These are phyloP conservation scores for Firmiana major DNA, from an alignment of 345 rosid species.

Conservation along the genomic window DNA sequence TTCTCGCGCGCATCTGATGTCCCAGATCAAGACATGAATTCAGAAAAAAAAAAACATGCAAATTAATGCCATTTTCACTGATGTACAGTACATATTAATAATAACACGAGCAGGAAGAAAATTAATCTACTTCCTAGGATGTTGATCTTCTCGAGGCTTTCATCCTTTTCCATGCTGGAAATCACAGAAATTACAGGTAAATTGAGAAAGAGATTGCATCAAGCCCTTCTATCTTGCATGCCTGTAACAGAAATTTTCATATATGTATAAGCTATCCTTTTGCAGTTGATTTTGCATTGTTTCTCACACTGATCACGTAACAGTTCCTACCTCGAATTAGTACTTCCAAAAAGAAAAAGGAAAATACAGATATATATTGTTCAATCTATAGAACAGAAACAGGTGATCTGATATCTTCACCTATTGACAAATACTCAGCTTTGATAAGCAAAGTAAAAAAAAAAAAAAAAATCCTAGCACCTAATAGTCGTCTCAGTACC, in stretches of 20 bases:
- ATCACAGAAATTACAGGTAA: background rate
- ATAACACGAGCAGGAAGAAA: background rate
- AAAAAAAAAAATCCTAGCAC: background rate
- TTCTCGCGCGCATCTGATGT: background rate
- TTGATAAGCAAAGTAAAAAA: background rate
- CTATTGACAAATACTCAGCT: background rate
- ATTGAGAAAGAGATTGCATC: background rate
- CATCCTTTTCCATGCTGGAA: background rate
- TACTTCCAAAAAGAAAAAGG: background rate
- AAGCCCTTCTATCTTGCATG: background rate
- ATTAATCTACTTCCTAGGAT: background rate
- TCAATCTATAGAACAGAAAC: background rate
- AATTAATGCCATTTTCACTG: slow-evolving; percentile 5
- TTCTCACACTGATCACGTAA: background rate
- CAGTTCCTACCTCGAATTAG: background rate
- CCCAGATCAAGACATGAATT: background rate
- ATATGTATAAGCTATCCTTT: background rate
- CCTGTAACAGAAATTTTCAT: background rate
- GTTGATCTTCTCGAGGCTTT: background rate
- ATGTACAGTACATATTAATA: background rate
- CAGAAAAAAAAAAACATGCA: background rate
- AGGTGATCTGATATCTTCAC: background rate
- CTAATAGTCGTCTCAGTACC: background rate
- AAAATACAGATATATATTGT: background rate
- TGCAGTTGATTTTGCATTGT: background rate